phyloP scores from a whole-genome alignment of 257 asterid genomes.

The Solanum rostratum region DNA sequence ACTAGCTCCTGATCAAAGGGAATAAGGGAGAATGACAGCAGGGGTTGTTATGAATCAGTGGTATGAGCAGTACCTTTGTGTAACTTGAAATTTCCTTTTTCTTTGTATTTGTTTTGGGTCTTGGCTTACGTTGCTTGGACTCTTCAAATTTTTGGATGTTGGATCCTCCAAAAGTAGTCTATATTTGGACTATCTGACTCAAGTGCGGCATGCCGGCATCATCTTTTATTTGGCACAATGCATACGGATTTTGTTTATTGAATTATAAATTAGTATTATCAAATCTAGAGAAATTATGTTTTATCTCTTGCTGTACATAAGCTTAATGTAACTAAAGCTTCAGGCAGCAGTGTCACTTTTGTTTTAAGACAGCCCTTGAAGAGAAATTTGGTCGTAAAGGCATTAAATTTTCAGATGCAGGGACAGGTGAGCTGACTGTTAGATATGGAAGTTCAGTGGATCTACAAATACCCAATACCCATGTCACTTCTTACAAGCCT shows the following conservation, averaged over 20 bases:
- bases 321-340: slow-evolving; percentile 14
- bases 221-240: not conserved
- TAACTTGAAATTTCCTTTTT: not conserved
- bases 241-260: not conserved
- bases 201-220: not conserved
- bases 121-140: not conserved
- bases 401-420: slow-evolving; percentile 35
- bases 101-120: not conserved
- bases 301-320: slow-evolving; percentile 44
- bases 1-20: not conserved
- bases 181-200: not conserved
- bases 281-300: not conserved
- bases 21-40: not conserved
- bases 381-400: slow-evolving; percentile 57
- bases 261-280: not conserved
- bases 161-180: not conserved
- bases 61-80: not conserved
- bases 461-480: slow-evolving; percentile 47
- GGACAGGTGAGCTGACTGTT: slow-evolving; percentile 46
- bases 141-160: not conserved
- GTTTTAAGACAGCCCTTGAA: slow-evolving; percentile 19
- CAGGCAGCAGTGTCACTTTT: slow-evolving; percentile 8
- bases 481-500: slow-evolving; percentile 61
- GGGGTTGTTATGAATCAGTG: not conserved
- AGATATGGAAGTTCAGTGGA: slow-evolving; percentile 70